A percentile compares a stretch with the other conserved stretches of the same genome.
phyloP scores from a whole-genome alignment of 768 basidiomycete genomes.

The Mycena vulgaris region DNA sequence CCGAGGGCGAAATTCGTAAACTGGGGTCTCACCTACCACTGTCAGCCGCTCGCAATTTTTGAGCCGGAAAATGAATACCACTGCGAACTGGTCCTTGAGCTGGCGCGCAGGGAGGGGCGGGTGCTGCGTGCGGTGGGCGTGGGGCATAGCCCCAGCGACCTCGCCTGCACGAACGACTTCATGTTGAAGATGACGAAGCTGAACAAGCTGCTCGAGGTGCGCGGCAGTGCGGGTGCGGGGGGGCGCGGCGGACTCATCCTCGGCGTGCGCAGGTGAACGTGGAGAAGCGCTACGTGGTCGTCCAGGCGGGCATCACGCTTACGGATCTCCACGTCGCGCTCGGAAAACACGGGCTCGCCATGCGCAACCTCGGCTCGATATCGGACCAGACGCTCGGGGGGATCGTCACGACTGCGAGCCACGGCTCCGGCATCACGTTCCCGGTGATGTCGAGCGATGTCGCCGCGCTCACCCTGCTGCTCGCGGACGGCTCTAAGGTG shows the following conservation, averaged over 20 bases:
- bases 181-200: constrained; percentile 88
- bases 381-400: constrained; percentile 97
- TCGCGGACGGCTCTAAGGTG: constrained; percentile 83
- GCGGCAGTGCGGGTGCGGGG: constrained; percentile 45
- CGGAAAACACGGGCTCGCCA: constrained; percentile 78
- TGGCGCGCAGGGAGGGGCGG: constrained; percentile 81
- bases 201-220: constrained; percentile 83
- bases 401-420: constrained; percentile 93
- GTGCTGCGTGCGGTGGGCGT: constrained; percentile 88
- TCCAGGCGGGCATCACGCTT: constrained; percentile 87
- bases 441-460: constrained; percentile 89
- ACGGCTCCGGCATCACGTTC: constrained; percentile 89
- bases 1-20: constrained; percentile 63
- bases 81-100: constrained; percentile 83
- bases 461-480: constrained; percentile 78
- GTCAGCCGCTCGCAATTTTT: constrained; percentile 80
- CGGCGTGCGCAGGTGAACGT: constrained; percentile 70
- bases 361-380: constrained; percentile 96
- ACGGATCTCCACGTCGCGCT: constrained; percentile 81
- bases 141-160: constrained; percentile 95
- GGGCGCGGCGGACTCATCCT: constrained; percentile 15
- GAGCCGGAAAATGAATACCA: constrained; percentile 81
- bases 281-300: constrained; percentile 78
- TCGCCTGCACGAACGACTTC: constrained; percentile 91
- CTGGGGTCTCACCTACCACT: constrained; percentile 89